Conservation (phyloP, 2,329 filamentous ascomycete species). For the Colletotrichum shisoi region DNA sequence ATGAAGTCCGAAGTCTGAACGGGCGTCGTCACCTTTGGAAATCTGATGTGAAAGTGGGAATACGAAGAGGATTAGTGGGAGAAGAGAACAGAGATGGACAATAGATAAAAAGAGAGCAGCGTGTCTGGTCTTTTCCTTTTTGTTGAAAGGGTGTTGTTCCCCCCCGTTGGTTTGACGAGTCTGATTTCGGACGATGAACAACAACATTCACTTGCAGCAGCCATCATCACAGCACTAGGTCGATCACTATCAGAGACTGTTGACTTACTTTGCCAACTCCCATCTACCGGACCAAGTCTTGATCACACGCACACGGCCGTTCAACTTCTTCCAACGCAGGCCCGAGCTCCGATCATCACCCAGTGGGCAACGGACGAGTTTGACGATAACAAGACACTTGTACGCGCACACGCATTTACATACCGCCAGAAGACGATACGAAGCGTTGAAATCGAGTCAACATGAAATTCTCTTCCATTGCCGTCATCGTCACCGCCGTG, state of each 20-base stretch:
- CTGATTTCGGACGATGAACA: constrained; percentile 26
- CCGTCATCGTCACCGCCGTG: constrained; percentile 20
- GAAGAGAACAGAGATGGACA: background rate
- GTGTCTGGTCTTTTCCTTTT: background rate
- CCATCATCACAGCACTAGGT: background rate
- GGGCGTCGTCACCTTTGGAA: too few species aligned
- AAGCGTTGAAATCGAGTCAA: background rate
- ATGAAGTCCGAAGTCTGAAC: too few species aligned
- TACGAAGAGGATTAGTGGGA: background rate
- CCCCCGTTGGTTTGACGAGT: constrained; percentile 2
- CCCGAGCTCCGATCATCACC: background rate
- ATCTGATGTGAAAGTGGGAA: background rate
- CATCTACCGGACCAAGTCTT: constrained; percentile 16
- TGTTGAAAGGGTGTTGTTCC: too few species aligned
- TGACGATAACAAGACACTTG: background rate
- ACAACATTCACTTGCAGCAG: background rate
- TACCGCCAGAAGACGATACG: background rate
- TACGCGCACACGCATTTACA: background rate
- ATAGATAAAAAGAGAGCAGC: constrained; percentile 16
- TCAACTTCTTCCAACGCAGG: background rate
- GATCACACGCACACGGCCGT: background rate
- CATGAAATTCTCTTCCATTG: constrained; percentile 32
- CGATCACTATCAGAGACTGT: too few species aligned
- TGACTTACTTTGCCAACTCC: background rate
- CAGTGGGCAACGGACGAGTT: background rate